Base-by-base conservation (phyloP, 2,329 filamentous ascomycete species). In the Talaromyces atroroseus region DNA sequence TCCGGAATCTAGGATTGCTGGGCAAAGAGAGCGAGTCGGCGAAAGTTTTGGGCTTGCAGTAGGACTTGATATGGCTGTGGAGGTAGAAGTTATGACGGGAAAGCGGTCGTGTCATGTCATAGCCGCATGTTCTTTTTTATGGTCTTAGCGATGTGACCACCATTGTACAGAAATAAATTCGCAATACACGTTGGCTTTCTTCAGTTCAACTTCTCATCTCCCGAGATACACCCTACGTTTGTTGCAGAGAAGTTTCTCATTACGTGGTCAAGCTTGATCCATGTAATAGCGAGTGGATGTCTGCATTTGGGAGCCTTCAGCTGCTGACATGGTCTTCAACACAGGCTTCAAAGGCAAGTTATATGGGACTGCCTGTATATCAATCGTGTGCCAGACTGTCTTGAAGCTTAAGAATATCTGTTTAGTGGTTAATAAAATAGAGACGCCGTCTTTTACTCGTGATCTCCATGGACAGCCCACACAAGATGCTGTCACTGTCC, bases 1-100 rank as follows among this genome's bases (percentile, higher is more conserved):
- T 97, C 80, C 82, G 90, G 73, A 91, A 88, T 72, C 74, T 97
- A 60, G 92, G 92, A 46, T 74, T 96, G 63, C 69, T 97, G 65
- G 86, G 87, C 68, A 90, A 90, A 73, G 87, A 94, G 64, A 89
- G 95, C 65, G 89, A 94, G 65, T 83, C 86, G 56, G 83, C 86
- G 70, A 80, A 82, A 69, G 80, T 79, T 47, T 59, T 80, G 61
- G 68, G 61, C 18, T 58, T 61, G 38, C 54, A 55, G 57, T 50
- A 56, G 23, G 26, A 26, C 45, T 21, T 21, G 50, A n/a, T 18
- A 36, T 36, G 32, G 32, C 32, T 36, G 14, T 36, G 32, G 32
- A 16, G 14, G 48, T 38, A 24, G 29, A 20, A 20, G 11, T 21
- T 49, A 50, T 48, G 32, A 32, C 23, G 26, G 38, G 40, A 29